Evolutionary conservation across 805 yeast species (phyloP), one percentile per base, ranked within the genome.

Genomic region (Lipomyces orientalis): DNA sequence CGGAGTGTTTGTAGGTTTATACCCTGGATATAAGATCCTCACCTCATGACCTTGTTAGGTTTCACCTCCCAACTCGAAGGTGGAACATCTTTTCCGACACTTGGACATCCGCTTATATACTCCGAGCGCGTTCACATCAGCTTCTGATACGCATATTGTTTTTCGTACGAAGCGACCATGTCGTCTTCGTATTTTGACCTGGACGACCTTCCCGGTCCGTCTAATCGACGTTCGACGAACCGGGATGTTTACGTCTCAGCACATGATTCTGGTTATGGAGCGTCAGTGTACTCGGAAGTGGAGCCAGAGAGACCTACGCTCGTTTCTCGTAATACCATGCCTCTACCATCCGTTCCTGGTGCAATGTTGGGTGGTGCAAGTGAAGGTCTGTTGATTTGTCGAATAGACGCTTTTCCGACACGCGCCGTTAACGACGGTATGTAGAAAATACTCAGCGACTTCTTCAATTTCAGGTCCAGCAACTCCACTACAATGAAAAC

Each of bases 401-500:
- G 49, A 8, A 16, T 0, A 43, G 10, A 1, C 49, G 49, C 8
- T 16, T n/a, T n/a, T 7, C 43, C 22, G n/a, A 43, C 9, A 43
- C 49, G 49, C 16, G 22, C 6, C 9, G 49, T 14, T 43, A 43
- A 43, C 49, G 9, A 43, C 22, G 34, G 33, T 31, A 12, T 31
- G 35, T 56, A 52, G 74, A 67, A 61, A 75, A 54, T 35, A 58
- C 67, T 65, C 73, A 33, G 64, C 66, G 39, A 25, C 60, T 54
- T 22, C 46, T 35, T 16, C 80, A 82, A 58, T 81, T 89, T 0
- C 89, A 92, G 62, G 76, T 89, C 39, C 86, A 88, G 66, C 97
- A 93, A 75, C 79, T 89, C 65, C 90, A 86, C 68, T 94, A 90
- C 76, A 91, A 91, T 75, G 88, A 88, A 73, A 88, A 88, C 79